Conservation (phyloP, 169 alveolate genomes). For the Theileria equi region DNA sequence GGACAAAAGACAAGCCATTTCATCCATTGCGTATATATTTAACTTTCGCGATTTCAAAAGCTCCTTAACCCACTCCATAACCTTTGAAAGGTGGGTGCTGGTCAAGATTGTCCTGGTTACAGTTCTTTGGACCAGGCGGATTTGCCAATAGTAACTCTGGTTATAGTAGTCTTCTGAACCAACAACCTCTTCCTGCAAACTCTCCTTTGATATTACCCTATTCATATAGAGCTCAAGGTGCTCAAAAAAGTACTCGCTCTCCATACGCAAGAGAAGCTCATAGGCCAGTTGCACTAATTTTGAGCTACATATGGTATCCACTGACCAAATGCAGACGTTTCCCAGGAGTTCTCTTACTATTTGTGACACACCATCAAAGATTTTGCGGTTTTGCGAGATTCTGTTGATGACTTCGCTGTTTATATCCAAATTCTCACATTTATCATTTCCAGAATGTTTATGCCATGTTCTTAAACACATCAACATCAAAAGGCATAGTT, state of each 20-base stretch:
- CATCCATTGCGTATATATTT: slow-evolving; percentile 28
- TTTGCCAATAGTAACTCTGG: slow-evolving; percentile 12
- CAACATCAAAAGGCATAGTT: slow-evolving; percentile 14
- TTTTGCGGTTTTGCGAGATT: neutral
- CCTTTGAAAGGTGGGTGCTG: neutral
- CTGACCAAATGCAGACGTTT: slow-evolving; percentile 28
- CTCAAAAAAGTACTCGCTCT: too few species aligned
- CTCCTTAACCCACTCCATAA: neutral
- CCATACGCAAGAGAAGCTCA: slow-evolving; percentile 13
- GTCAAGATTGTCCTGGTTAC: neutral
- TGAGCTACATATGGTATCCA: slow-evolving; percentile 8
- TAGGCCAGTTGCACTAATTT: slow-evolving; percentile 25
- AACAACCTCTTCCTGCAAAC: slow-evolving; percentile 4
- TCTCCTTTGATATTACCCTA: neutral
- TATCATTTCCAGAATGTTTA: neutral
- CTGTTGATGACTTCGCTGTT: neutral
- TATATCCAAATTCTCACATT: too few species aligned
- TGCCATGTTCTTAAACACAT: too few species aligned
- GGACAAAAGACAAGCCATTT: slow-evolving; percentile 1
- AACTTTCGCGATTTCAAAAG: neutral
- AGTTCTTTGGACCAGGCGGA: slow-evolving; percentile 8
- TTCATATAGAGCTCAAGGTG: neutral
- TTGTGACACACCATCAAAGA: neutral
- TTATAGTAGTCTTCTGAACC: neutral
- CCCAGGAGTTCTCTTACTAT: neutral